phyloP scores from a whole-genome alignment of 148 eudicot genomes.

The Amaranthus hypochondriacus region DNA sequence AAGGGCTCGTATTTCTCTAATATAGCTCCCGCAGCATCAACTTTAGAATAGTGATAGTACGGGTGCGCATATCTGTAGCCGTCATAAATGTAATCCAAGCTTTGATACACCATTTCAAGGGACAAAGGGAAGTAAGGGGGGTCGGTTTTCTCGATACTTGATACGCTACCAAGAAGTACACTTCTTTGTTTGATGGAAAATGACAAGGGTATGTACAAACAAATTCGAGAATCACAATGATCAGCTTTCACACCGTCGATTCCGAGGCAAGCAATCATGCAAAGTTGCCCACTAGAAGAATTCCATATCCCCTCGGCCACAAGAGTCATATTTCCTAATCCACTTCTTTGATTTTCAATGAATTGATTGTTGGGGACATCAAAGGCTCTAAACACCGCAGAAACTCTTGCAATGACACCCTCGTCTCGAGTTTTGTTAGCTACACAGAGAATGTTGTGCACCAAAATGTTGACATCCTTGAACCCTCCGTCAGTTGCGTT shows the following conservation, averaged over 20 bases:
- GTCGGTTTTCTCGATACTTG: slow-evolving; percentile 38
- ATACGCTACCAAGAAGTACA: slow-evolving; percentile 58
- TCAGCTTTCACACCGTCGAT: slow-evolving; percentile 29
- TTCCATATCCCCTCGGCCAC: slow-evolving; percentile 89
- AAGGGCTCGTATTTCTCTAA: slow-evolving; percentile 79
- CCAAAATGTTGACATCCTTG: slow-evolving; percentile 44
- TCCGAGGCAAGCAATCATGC: slow-evolving; percentile 87
- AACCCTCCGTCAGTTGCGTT: slow-evolving; percentile 72
- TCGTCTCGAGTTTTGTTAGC: slow-evolving; percentile 20
- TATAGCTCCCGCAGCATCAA: slow-evolving; percentile 42
- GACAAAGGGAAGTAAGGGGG: slow-evolving; percentile 59
- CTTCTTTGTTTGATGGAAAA: slow-evolving; percentile 79
- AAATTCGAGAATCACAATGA: slow-evolving; percentile 60
- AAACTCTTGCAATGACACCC: slow-evolving; percentile 34
- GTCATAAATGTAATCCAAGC: slow-evolving; percentile 28
- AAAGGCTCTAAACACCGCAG: slow-evolving; percentile 66
- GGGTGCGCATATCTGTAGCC: slow-evolving; percentile 43
- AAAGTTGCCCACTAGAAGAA: slow-evolving; percentile 76
- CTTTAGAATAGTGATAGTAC: slow-evolving; percentile 64
- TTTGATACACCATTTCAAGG: slow-evolving; percentile 43
- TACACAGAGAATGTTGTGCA: slow-evolving; percentile 67
- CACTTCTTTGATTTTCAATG: slow-evolving; percentile 58
- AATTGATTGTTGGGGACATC: slow-evolving; percentile 42
- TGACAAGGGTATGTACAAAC: slow-evolving; percentile 62
- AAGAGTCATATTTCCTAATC: slow-evolving; percentile 71